phyloP scores from a whole-genome alignment of 495 filamentous ascomycete species.

The Tuber aestivum region DNA sequence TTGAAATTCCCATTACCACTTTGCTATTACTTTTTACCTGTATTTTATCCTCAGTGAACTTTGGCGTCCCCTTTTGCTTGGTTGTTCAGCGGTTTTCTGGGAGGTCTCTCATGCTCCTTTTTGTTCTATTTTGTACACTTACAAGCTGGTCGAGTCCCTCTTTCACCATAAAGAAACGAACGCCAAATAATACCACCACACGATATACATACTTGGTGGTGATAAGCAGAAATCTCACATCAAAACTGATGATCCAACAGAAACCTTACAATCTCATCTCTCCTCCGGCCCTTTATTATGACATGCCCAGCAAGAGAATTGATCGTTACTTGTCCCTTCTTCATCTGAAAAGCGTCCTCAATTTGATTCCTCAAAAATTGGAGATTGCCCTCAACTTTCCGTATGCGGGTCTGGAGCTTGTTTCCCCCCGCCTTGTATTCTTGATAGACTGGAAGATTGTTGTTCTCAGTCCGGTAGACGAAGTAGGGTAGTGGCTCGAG shows the following conservation, averaged over 20 bases:
- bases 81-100: constrained; percentile 36
- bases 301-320: constrained; percentile 60
- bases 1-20: constrained; percentile 39
- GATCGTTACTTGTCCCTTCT: constrained; percentile 48
- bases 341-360: constrained; percentile 46
- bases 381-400: constrained; percentile 70
- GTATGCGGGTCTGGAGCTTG: constrained; percentile 64
- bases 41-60: constrained; percentile 37
- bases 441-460: constrained; percentile 75
- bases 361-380: constrained; percentile 50
- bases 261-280: constrained; percentile 43
- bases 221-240: constrained; percentile 5
- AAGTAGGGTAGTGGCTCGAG: constrained; percentile 55
- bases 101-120: constrained; percentile 33
- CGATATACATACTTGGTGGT: not conserved
- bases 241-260: constrained; percentile 39
- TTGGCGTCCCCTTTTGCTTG: constrained; percentile 39
- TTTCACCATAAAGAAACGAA: constrained; percentile 31
- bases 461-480: constrained; percentile 62
- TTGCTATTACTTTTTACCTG: constrained; percentile 38
- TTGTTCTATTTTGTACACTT: constrained; percentile 35
- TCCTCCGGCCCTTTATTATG: constrained; percentile 50
- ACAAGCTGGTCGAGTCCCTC: constrained; percentile 33
- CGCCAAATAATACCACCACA: constrained; percentile 35
- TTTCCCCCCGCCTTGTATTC: constrained; percentile 70